Percentiles rank a stretch among this genome's conserved stretches.
phyloP scores from a whole-genome alignment of 164 flowering plant species.

The Saururus chinensis region DNA sequence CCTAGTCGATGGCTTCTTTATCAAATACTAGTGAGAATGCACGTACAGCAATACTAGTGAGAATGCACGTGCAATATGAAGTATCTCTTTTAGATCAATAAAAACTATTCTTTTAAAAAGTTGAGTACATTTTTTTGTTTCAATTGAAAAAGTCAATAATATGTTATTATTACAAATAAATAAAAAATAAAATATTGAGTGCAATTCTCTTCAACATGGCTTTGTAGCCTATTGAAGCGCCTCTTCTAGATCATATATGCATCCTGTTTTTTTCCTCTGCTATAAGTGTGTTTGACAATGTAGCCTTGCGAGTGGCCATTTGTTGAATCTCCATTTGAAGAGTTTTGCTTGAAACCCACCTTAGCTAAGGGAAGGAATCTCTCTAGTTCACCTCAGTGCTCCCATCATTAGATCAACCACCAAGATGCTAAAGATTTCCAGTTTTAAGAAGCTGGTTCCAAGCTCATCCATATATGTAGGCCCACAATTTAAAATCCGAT shows the following conservation, averaged over 20 bases:
- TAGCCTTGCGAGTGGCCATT: slow-evolving; percentile 36
- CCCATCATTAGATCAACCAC: slow-evolving; percentile 77
- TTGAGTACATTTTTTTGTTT: no score
- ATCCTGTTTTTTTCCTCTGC: slow-evolving; percentile 40
- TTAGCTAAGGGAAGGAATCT: slow-evolving; percentile 90
- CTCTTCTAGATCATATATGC: slow-evolving; percentile 44
- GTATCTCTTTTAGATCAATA: no score
- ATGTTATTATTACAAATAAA: no score
- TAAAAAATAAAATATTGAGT: no score
- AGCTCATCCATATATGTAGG: slow-evolving; percentile 60
- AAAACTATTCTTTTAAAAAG: no score
- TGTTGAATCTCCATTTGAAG: slow-evolving; percentile 40
- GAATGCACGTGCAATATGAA: no score
- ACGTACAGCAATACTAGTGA: no score
- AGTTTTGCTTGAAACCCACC: slow-evolving; percentile 75
- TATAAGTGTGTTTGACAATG: slow-evolving; percentile 60
- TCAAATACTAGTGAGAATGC: no score
- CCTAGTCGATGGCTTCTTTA: no score
- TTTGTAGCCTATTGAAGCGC: no score
- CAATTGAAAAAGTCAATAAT: no score
- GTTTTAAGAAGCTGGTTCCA: slow-evolving; percentile 39
- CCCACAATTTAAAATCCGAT: slow-evolving; percentile 53
- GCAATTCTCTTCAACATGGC: no score
- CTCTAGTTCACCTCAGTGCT: slow-evolving; percentile 93
- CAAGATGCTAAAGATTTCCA: slow-evolving; percentile 47